Evolutionary conservation across 140 eudicot genomes (phyloP), one percentile per base, ranked within the genome.

Genomic region (Bidens hawaiensis): DNA sequence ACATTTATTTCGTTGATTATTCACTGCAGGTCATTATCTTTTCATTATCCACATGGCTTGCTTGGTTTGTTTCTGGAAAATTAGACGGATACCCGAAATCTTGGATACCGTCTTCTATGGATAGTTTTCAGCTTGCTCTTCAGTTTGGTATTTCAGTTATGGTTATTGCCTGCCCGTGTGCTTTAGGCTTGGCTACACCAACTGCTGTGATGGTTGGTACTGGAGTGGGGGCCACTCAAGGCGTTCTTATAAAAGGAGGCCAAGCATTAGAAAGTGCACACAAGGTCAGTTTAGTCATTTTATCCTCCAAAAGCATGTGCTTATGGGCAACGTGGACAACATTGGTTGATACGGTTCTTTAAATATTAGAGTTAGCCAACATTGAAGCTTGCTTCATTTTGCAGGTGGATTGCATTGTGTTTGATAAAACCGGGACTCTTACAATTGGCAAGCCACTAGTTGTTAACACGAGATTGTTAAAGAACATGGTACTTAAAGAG

Each of bases 151-250:
- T 93, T 16, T 85, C 99, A 6, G 99, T 93, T 60, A 85, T 93
- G 99, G 99, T 93, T 26, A 88, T 93, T 38, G 99, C 99, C 7
- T 93, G 97, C 73, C 97, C 99, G 0, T 93, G 99, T 76, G 97
- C 97, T 41, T 85, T 93, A 55, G 99, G 95, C 41, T 77, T 93
- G 73, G 99, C 99, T 16, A 93, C 99, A 38, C 99, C 99, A 9
- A 93, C 99, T 0, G 99, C 99, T n/a, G n/a, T n/a, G n/a, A n/a
- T n/a, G n/a, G n/a, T n/a, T n/a, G n/a, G n/a, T n/a, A n/a, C n/a
- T n/a, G n/a, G n/a, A n/a, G n/a, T n/a, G n/a, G n/a, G n/a, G n/a
- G n/a, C 45, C 46, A 79, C 99, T 64, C 99, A 85, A 75, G 99
- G 99, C 25, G 84, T 93, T 60, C 94, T 93, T 24, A 93, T 93